Evolutionary conservation across 805 yeast species (phyloP), one percentile per base, ranked within the genome.

Genomic region (Candida glaebosa): DNA sequence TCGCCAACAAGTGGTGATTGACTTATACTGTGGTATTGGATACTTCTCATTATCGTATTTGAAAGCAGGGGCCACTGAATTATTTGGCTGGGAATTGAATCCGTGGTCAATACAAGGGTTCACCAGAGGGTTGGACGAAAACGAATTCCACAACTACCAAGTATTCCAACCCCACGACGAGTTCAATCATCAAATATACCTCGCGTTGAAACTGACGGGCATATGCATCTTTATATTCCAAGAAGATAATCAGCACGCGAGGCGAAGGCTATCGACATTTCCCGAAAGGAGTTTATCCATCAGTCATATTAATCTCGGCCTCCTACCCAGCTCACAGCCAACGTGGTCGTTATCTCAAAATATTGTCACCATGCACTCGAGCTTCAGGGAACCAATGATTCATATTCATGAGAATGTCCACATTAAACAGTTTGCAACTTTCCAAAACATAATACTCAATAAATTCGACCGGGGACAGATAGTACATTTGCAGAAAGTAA

Each of bases 41-140:
- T 87, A 87, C 59, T 87, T 87, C 57, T 76, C 89, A 5, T 62
- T 88, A 18, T 71, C 86, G 35, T 87, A 88, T 53, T 63, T 84
- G 34, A 67, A 65, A 37, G 64, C 70, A 20, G 72, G 73, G 1
- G 87, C 88, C 2, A 17, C 18, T 4, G 52, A 61, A 5, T 61
- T 86, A 1, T 72, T 80, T 37, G 81, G 95, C 53, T 87, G 95
- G 87, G 96, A 87, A 46, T 59, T 87, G 34, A 87, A 88, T 51
- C 85, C 87, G 2, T 87, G 93, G 93, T 84, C 91, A 34, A 73
- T 84, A 3, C 79, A 81, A 49, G 96, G 95, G 0, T 65, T 87
- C 30, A 51, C 61, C 2, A 65, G 79, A 32, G 89, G 89, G 1
- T 71, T 82, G 3, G 31, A 42, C 2, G 56, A 50, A 2, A 84